A percentile compares a stretch with the other conserved stretches of the same genome.
These are phyloP conservation scores for Mycena olivaceomarginata DNA, from an alignment of 768 basidiomycete genomes.

Conservation along the genomic window DNA sequence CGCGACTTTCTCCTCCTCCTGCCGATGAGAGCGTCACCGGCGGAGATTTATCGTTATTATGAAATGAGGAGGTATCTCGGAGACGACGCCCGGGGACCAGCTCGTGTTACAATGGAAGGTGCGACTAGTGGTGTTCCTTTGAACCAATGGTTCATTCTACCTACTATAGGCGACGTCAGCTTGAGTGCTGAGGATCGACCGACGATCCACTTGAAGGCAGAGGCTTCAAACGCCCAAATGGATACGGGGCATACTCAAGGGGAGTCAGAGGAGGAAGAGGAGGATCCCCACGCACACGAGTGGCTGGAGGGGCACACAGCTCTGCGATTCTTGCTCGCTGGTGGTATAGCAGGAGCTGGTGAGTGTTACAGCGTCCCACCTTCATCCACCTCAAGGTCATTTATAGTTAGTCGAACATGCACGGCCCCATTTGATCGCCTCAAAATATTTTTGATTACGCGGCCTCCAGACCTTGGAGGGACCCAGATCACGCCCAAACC, in stretches of 20 bases:
- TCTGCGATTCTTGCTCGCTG: slow-evolving; percentile 93
- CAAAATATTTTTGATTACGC: slow-evolving; percentile 97
- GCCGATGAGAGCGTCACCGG: slow-evolving; percentile 86
- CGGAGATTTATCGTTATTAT: slow-evolving; percentile 92
- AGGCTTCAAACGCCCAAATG: slow-evolving; percentile 48
- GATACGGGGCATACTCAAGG: slow-evolving; percentile 59
- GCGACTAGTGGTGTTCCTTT: slow-evolving; percentile 39
- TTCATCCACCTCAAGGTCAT: slow-evolving; percentile 46
- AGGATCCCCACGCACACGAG: slow-evolving; percentile 74
- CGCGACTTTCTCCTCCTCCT: slow-evolving; percentile 92
- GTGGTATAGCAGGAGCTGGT: slow-evolving; percentile 97
- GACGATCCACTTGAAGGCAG: slow-evolving; percentile 52
- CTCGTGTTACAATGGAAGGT: slow-evolving; percentile 95
- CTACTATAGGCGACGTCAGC: slow-evolving; percentile 80
- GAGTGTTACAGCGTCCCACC: slow-evolving; percentile 51
- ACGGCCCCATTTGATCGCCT: slow-evolving; percentile 98
- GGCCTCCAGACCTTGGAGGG: slow-evolving; percentile 84
- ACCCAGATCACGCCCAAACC: slow-evolving; percentile 64
- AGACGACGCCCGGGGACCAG: slow-evolving; percentile 86
- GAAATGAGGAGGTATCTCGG: slow-evolving; percentile 80
- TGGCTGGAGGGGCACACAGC: slow-evolving; percentile 84
- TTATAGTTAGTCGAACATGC: slow-evolving; percentile 92
- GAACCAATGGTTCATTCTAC: slow-evolving; percentile 24
- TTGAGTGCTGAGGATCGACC: slow-evolving; percentile 86
- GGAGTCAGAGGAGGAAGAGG: slow-evolving; percentile 67